Percentiles rank a stretch among this genome's conserved stretches.
phyloP scores from a whole-genome alignment of 2,329 filamentous ascomycete genomes.

The Rugonectria rugulosa region DNA sequence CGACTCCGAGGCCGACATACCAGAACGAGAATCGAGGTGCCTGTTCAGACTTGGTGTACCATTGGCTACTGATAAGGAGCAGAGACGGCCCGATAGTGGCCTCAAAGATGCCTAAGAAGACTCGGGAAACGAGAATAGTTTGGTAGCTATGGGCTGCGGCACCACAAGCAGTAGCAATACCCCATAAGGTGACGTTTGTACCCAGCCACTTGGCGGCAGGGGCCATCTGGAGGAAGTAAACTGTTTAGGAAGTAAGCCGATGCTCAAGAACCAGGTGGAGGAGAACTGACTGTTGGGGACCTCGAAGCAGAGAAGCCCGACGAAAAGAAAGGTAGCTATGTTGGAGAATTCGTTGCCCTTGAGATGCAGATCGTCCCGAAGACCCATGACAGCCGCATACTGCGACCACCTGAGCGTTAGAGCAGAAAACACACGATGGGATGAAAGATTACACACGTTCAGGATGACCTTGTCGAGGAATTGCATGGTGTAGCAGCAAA shows the following conservation, averaged over 20 bases:
- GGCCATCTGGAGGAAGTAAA: slow-evolving; percentile 65
- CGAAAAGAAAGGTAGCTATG: slow-evolving; percentile 68
- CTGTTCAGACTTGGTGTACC: slow-evolving; percentile 69
- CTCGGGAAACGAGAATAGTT: slow-evolving; percentile 60
- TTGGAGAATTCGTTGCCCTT: slow-evolving; percentile 68
- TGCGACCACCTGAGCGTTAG: slow-evolving; percentile 38
- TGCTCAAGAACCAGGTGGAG: background rate
- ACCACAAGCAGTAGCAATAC: slow-evolving; percentile 61
- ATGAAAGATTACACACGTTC: slow-evolving; percentile 54
- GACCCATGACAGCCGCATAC: slow-evolving; percentile 73
- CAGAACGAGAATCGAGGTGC: slow-evolving; percentile 67
- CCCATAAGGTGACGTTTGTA: slow-evolving; percentile 66
- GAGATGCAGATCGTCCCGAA: slow-evolving; percentile 61
- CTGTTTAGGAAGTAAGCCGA: slow-evolving; percentile 39
- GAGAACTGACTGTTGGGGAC: slow-evolving; percentile 61
- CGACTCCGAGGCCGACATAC: slow-evolving; percentile 67
- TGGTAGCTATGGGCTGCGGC: slow-evolving; percentile 62
- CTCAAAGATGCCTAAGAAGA: slow-evolving; percentile 68
- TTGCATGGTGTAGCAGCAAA: slow-evolving; percentile 67
- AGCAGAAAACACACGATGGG: background rate
- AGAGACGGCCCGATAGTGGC: slow-evolving; percentile 66
- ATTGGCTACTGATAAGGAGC: slow-evolving; percentile 67
- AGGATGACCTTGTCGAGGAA: slow-evolving; percentile 71
- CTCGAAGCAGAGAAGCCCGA: slow-evolving; percentile 66
- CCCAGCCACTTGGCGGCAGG: slow-evolving; percentile 69